These are phyloP conservation scores for Apophysomyces sp. DNA, from an alignment of 371 early-diverging fungal genomes.

Conservation along the genomic window DNA sequence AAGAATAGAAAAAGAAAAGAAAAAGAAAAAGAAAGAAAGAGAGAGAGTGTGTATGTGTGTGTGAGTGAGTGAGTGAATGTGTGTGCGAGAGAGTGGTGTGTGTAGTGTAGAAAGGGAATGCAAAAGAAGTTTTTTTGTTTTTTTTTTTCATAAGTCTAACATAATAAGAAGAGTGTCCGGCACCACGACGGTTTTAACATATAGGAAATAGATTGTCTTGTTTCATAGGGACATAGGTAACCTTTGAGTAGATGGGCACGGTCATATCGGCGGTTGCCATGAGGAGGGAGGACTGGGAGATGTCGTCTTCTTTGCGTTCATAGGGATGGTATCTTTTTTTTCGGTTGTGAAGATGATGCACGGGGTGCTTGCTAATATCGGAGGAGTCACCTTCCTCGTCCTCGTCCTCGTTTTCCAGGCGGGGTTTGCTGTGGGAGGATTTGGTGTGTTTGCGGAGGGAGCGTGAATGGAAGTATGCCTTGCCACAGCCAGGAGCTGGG, in stretches of 20 bases:
- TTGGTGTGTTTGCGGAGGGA: constrained; percentile 76
- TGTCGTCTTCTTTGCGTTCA: constrained; percentile 1
- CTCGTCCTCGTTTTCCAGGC: neutral
- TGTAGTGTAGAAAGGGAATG: neutral
- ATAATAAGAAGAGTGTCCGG: neutral
- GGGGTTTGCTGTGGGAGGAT: constrained; percentile 30
- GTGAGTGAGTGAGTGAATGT: neutral
- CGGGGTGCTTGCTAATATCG: neutral
- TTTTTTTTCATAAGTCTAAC: neutral
- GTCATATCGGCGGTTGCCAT: constrained; percentile 1
- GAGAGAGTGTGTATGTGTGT: too few relatives aligned
- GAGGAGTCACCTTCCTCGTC: constrained; percentile 1
- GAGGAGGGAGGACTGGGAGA: neutral
- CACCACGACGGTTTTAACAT: neutral
- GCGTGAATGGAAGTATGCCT: constrained; percentile 79
- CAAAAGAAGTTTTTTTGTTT: neutral
- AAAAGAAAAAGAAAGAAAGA: neutral
- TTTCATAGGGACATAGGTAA: constrained; percentile 3
- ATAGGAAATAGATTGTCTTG: neutral
- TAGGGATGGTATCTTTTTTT: neutral
- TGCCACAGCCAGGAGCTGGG: constrained; percentile 59
- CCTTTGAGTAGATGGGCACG: neutral
- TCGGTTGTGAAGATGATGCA: neutral
- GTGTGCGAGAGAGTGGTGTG: neutral
- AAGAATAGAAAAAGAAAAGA: neutral